Conservation (phyloP, 2,329 filamentous ascomycete genomes). For the Elsinoe batatas region DNA sequence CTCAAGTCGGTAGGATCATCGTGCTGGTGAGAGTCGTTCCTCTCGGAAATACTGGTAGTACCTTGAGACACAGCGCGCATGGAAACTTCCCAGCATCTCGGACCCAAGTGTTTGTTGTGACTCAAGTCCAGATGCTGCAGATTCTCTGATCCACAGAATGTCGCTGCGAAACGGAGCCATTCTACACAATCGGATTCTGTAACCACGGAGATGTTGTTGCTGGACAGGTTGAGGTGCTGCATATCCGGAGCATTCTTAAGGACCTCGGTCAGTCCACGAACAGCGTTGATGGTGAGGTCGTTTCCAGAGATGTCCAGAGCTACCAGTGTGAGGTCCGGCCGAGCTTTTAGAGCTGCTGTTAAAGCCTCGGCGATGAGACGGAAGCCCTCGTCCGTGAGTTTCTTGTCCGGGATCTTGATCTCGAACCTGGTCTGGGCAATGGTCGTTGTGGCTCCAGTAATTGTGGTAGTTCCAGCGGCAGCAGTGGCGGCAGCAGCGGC, state of each 20-base stretch:
- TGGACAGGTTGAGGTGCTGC: slow-evolving; percentile 37
- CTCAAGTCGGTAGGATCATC: slow-evolving; percentile 18
- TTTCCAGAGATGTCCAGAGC: slow-evolving; percentile 40
- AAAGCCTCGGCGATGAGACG: slow-evolving; percentile 35
- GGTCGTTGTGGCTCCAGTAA: not conserved
- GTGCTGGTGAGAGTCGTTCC: slow-evolving; percentile 1
- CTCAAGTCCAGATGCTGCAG: slow-evolving; percentile 38
- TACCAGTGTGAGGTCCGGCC: slow-evolving; percentile 29
- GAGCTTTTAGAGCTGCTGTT: slow-evolving; percentile 27
- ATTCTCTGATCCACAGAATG: slow-evolving; percentile 34
- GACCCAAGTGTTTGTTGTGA: slow-evolving; percentile 33
- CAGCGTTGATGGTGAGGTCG: slow-evolving; percentile 32
- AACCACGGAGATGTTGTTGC: slow-evolving; percentile 35
- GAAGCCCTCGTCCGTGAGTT: slow-evolving; percentile 38
- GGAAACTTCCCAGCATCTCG: slow-evolving; percentile 37
- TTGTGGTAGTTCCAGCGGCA: not conserved
- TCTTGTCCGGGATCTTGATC: slow-evolving; percentile 37
- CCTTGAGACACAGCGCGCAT: slow-evolving; percentile 23
- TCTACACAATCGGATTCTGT: slow-evolving; percentile 28
- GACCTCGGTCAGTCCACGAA: slow-evolving; percentile 33
- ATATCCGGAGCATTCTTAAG: slow-evolving; percentile 37
- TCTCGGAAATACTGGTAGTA: not conserved
- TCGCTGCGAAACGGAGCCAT: slow-evolving; percentile 36
- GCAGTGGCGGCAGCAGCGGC: slow-evolving; percentile 12
- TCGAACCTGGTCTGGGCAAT: slow-evolving; percentile 28